Conservation (phyloP, 768 basidiomycete species). For the Leccinum boreale region DNA sequence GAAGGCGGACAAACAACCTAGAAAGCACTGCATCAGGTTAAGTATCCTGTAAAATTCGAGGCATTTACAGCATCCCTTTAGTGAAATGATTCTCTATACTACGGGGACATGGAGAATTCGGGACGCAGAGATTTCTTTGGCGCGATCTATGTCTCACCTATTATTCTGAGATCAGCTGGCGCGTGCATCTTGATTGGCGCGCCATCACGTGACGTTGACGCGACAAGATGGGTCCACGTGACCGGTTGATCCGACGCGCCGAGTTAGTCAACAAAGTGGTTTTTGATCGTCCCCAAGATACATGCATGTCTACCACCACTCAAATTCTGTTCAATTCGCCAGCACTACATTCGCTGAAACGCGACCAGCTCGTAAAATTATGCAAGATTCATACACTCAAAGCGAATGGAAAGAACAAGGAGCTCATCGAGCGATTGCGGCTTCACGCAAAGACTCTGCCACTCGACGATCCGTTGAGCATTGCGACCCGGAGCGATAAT, state of each 20-base stretch:
- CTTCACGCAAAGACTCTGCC: constrained; percentile 65
- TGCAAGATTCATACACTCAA: constrained; percentile 83
- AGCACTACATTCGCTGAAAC: constrained; percentile 77
- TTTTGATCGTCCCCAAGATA: neutral
- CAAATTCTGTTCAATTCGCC: constrained; percentile 84
- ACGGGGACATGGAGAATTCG: neutral
- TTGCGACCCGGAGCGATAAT: constrained; percentile 51
- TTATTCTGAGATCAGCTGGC: constrained; percentile 9
- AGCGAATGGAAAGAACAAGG: constrained; percentile 74
- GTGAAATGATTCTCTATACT: neutral
- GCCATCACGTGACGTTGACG: constrained; percentile 14
- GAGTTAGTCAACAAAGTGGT: constrained; percentile 17
- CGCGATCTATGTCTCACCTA: constrained; percentile 12
- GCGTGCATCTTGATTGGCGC: neutral
- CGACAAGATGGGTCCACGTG: constrained; percentile 16
- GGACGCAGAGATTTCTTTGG: neutral
- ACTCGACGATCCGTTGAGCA: constrained; percentile 50
- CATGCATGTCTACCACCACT: constrained; percentile 62
- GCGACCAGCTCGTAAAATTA: constrained; percentile 79
- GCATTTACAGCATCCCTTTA: neutral
- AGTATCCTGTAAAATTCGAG: neutral
- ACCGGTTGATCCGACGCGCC: constrained; percentile 1
- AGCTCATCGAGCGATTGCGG: constrained; percentile 68
- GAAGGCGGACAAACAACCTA: constrained; percentile 5
- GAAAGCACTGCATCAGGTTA: neutral